Base-by-base conservation (phyloP, 108 stramenopile species). In the Pseudonitzschia pungens region DNA sequence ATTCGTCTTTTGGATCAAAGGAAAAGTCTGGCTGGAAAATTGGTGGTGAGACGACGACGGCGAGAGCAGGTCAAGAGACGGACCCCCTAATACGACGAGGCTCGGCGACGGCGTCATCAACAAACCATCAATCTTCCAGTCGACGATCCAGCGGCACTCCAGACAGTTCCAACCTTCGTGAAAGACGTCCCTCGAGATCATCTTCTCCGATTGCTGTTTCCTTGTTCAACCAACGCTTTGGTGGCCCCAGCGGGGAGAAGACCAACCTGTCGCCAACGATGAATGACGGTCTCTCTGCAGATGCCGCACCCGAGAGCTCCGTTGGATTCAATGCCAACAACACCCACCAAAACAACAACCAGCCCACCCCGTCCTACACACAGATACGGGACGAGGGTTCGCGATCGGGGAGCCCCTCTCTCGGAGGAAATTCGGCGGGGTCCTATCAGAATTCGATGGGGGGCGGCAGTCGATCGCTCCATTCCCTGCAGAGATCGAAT, bases 11-110 rank as follows among this genome's bases (percentile, higher is more conserved):
- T 56, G 32, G 40, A 57, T 59, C 51, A 15, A 69, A 45, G 69
- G 75, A 76, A 28, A 77, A 68, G 26, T 70, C 59, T 56, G 76
- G 45, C 71, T 71, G 77, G 71, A 72, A 78, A 16, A 29, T 44
- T 44, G 50, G 66, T 66, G 67, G 71, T 63, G 64, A 22, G 56
- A 21, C 50, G 33, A 42, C 69, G 45, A 52, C 59, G 14, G 48
- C 62, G 14, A 41, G 51, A 55, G 69, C 76, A 29, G 53, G 62
- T 63, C 66, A 50, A 31, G 77, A 78, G 64, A 72, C 56, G 36
- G 77, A 78, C 50, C 77, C 71, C 31, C 43, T 78, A 29, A 36
- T 78, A 33, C 18, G 41, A 41, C 51, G 55, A 51, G 45, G 55
- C 42, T 51, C 59, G 22, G 66, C 72, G 31, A 28, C 64, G 24